Evolutionary conservation across 129 eudicot genomes (phyloP), one percentile per base, ranked within the genome.

Genomic region (Lonicera japonica): DNA sequence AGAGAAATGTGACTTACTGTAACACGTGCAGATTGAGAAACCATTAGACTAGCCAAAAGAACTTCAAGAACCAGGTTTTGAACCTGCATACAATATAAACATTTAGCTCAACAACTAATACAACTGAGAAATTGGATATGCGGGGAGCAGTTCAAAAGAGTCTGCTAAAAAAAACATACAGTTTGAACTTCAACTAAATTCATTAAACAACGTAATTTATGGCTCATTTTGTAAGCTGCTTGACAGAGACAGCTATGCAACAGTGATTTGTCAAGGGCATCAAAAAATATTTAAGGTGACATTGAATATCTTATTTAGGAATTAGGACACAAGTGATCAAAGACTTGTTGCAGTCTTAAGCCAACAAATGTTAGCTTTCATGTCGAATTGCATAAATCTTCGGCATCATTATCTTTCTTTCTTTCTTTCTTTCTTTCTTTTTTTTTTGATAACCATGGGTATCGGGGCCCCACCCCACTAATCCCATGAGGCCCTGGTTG

Each of bases 1-100:
- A 25, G 41, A 40, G 25, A 17, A 36, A 50, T 63, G 70, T 38
- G 34, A 54, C 87, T 70, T 74, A 94, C 99, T 8, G 83, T 88
- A 59, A 80, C 69, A 17, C 99, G 99, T 5, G 82, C 77, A 45
- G 95, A 85, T 60, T 77, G 86, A 10, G 85, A 72, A 62, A 82
- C 83, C 72, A 52, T 54, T 21, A 94, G 83, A 67, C 78, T 94
- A 12, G 92, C 95, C 79, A 78, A 68, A 74, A 94, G 91, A 58
- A 94, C 99, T 53, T 94, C 95, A 76, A 88, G 92, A 65, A 81
- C 77, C 58, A 88, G 67, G 61, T 88, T 94, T 69, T 94, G 80
- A 53, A 85, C 95, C 97, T 91, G 59, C 66, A 73, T 21, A 47
- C 39, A 55, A 63, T 67, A 63, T 41, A 46, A 50, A 40, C 11